Evolutionary conservation across 2,329 filamentous ascomycete genomes (phyloP).

Genomic region (Fusarium annulatum): DNA sequence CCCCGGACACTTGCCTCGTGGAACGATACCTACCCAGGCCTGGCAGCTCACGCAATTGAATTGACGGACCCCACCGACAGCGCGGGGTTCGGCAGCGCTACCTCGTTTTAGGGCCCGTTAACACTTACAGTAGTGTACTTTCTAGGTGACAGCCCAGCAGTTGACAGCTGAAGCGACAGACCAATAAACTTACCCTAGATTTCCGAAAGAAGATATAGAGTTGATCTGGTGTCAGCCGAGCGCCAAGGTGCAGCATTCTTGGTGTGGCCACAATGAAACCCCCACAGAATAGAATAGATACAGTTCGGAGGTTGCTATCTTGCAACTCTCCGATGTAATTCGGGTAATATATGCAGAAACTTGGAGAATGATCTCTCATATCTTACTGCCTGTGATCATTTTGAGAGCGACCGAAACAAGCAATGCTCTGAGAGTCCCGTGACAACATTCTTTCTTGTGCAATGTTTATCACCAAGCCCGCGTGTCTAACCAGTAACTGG

Average conservation of each 20-base stretch:
- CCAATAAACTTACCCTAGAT: conserved; percentile 29
- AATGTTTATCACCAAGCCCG: neutral
- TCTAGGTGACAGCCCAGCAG: neutral
- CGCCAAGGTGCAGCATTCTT: neutral
- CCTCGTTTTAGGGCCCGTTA: conserved; percentile 26
- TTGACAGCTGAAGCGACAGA: conserved; percentile 26
- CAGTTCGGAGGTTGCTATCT: neutral
- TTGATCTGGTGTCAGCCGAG: neutral
- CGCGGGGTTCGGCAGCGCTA: conserved; percentile 44
- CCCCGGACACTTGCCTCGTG: conserved; percentile 20
- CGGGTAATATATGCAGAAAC: neutral
- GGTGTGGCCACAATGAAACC: neutral
- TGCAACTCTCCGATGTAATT: neutral
- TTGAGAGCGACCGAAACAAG: neutral
- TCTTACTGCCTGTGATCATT: neutral
- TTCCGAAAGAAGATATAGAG: neutral
- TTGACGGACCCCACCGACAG: conserved; percentile 15
- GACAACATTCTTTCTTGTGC: neutral
- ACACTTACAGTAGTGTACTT: conserved; percentile 25
- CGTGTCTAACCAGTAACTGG: neutral
- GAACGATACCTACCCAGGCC: conserved; percentile 18
- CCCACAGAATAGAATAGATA: neutral
- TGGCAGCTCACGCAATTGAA: conserved; percentile 9
- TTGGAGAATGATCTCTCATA: neutral
- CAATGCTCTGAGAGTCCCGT: neutral